Base-by-base conservation (phyloP, 306 rosid species). In the Trifolium fragiferum region DNA sequence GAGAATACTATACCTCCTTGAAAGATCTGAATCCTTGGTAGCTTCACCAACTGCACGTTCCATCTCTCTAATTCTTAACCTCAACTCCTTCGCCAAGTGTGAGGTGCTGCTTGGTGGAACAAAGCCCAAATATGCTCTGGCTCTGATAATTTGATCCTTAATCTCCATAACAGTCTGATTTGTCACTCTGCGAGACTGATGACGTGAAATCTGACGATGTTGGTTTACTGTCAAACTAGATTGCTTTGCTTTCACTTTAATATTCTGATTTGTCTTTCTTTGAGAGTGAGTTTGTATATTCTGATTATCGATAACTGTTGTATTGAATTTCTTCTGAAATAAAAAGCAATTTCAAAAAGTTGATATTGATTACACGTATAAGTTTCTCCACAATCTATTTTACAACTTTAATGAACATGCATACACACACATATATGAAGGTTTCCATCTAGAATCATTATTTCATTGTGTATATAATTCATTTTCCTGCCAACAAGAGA, bases 121-220 rank as follows among this genome's bases (percentile, higher is more conserved):
- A 76, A 92, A 84, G 47, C 66, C 65, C 86, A 92, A 72, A 84
- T 95, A 95, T 77, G 86, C 92, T 85, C 68, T 89, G 80, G 93
- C 99, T 85, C 91, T 87, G 73, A 95, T 74, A 71, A 95, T 76
- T 83, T 92, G 96, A 89, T 95, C 98, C 79, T 73, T 89, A 81
- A 95, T 90, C 84, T 92, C 90, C 66, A 53, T 82, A 58, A 92
- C 84, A 80, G 78, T 95, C 68, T 78, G 82, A 63, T 84, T 85
- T 23, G 76, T 71, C 69, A 72, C 79, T 88, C 68, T 82, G 33
- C 5, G 72, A 11, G 77, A 65, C 20, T 64, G 82, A 72, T 76
- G 49, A 40, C 1, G 86, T 21, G 74, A 68, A 72, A 69, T 74
- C 27, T 71, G 84, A 81, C 72, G 87, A 20, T 38, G 80, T 50